These are phyloP conservation scores for Botrytis aclada DNA, from an alignment of 2,329 filamentous ascomycete genomes.

Conservation along the genomic window DNA sequence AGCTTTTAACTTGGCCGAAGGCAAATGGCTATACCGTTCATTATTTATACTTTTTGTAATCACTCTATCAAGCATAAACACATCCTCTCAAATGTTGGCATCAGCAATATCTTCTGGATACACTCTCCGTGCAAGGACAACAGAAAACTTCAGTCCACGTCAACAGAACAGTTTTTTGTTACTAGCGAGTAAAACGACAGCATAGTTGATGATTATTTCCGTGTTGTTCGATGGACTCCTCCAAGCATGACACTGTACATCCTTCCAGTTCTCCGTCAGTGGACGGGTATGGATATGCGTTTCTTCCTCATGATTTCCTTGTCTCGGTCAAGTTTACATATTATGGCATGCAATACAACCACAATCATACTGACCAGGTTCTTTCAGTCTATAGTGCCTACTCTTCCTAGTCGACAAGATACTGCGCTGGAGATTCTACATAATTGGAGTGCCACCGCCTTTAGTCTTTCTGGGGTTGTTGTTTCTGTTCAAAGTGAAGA, in stretches of 20 bases:
- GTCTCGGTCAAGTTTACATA: too few relatives aligned
- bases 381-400: too few relatives aligned
- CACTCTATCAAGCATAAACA: not conserved
- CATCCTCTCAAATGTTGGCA: not conserved
- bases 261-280: not conserved
- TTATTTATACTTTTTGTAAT: not conserved
- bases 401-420: too few relatives aligned
- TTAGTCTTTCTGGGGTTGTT: too few relatives aligned
- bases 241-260: not conserved
- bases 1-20: not conserved
- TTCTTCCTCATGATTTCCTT: not conserved
- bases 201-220: not conserved
- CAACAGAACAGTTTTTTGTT: too few relatives aligned
- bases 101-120: too few relatives aligned
- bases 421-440: too few relatives aligned
- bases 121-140: too few relatives aligned
- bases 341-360: too few relatives aligned
- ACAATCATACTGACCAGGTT: too few relatives aligned
- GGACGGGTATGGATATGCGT: not conserved
- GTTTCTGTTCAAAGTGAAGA: too few relatives aligned
- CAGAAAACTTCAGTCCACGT: not conserved
- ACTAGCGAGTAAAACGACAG: not conserved
- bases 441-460: too few relatives aligned
- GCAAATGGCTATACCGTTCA: not conserved
- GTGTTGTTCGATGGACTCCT: not conserved